Base-by-base conservation (phyloP, 306 rosid species). In the Macrotyloma uniflorum region DNA sequence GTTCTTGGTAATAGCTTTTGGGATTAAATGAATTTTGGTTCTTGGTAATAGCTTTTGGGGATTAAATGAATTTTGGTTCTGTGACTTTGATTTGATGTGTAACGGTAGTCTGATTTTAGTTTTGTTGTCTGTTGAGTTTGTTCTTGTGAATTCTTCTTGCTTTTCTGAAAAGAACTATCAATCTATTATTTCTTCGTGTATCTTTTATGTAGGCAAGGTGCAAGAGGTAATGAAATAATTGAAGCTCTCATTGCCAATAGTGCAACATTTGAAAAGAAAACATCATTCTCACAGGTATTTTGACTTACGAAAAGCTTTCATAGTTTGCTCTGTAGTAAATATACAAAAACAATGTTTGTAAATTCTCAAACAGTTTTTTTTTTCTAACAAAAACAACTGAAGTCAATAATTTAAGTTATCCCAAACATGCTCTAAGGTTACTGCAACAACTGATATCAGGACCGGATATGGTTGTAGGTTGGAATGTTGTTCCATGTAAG, bases 211-310 rank as follows among this genome's bases (percentile, higher is more conserved):
- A 94, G 98, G 65, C 92, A 91, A 82, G 98, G 98, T 36, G 96
- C 93, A 19, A 84, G 86, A 77, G 98, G 98, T 64, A 87, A 91
- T 86, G 98, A 90, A 74, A 88, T 95, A 74, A 91, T 95, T 77
- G 96, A 95, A 79, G 98, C 98, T 63, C 92, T 95, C 51, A 88
- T 95, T 82, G 90, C 92, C 71, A 95, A 95, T 74, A 95, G 98
- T 30, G 87, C 98, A 18, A 91, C 98, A 45, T 95, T 92, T 87
- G 98, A 92, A 49, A 92, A 84, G 70, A 95, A 95, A 88, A 95
- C 98, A 12, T 20, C 86, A 47, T 95, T 92, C 89, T 95, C 98
- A 35, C 98, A 95, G 94, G 98, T 92, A 85, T 58, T 47, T 77
- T 69, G 49, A 70, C 74, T 6, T 47, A 5, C 79, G 30, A 50